A percentile compares a stretch with the other conserved stretches of the same genome.
phyloP scores from a whole-genome alignment of 2,329 filamentous ascomycete genomes.

The Cytospora mali region DNA sequence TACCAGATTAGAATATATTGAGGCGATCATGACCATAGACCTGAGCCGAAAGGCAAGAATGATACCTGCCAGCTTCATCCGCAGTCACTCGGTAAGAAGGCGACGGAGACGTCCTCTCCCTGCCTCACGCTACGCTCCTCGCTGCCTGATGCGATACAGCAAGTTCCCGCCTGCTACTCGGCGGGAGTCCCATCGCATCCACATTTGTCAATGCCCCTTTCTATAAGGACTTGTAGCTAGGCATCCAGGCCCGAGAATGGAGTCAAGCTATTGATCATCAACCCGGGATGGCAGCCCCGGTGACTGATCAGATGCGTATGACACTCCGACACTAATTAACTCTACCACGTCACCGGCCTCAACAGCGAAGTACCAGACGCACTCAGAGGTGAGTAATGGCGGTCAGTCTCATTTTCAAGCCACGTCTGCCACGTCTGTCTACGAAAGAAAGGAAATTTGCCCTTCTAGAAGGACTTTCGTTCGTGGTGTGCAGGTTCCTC shows the following conservation, averaged over 20 bases:
- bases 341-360: not conserved
- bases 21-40: conserved; percentile 4
- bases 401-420: not conserved
- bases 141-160: too few species aligned
- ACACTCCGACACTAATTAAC: not conserved
- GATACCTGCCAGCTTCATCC: not conserved
- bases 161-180: not conserved
- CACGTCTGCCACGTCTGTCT: not conserved
- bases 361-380: not conserved
- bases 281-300: not conserved
- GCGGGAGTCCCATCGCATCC: not conserved
- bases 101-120: not conserved
- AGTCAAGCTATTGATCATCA: not conserved
- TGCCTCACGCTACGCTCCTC: not conserved
- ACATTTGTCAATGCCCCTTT: not conserved
- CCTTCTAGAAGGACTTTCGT: conserved; percentile 10
- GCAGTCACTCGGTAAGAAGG: not conserved
- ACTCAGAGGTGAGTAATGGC: not conserved
- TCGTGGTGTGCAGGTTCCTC: not conserved
- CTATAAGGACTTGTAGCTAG: not conserved
- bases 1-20: not conserved
- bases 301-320: not conserved
- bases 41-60: not conserved
- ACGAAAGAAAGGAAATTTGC: not conserved
- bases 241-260: not conserved